Evolutionary conservation across 257 asterid genomes (phyloP).

Genomic region (Ehretia macrophylla): DNA sequence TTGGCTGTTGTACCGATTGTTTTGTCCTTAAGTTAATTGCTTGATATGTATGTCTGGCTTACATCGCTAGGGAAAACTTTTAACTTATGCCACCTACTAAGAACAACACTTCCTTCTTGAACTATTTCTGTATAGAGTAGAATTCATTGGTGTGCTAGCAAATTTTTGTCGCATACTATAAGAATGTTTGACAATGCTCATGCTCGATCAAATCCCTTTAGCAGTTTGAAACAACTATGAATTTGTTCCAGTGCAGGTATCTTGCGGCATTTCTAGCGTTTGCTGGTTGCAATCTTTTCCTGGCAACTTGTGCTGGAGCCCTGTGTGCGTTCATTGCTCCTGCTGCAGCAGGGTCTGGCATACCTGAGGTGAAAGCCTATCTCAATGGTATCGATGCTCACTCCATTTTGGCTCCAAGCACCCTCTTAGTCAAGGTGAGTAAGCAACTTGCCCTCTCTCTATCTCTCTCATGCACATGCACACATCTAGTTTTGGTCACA

Average conservation of each 20-base stretch:
- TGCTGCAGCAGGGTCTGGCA: constrained; percentile 99
- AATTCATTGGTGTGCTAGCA: no score
- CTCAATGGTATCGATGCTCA: constrained; percentile 95
- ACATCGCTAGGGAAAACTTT: no score
- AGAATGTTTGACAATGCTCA: not conserved
- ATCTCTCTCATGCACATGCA: not conserved
- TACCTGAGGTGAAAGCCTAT: constrained; percentile 98
- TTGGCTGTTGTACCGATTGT: no score
- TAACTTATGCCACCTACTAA: no score
- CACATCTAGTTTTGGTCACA: no score
- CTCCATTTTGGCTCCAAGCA: constrained; percentile 94
- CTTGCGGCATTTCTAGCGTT: constrained; percentile 49
- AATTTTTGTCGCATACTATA: not conserved
- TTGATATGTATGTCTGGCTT: no score
- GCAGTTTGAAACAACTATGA: constrained; percentile 15
- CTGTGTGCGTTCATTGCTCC: constrained; percentile 88
- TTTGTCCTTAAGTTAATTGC: no score
- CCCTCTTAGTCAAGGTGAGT: constrained; percentile 85
- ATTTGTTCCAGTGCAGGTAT: constrained; percentile 50
- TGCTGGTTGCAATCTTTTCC: constrained; percentile 58
- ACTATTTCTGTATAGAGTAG: no score
- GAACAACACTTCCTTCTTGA: no score
- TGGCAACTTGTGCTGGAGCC: constrained; percentile 69
- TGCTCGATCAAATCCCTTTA: constrained; percentile 12
- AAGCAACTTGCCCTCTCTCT: not conserved